A percentile compares a stretch with the other conserved stretches of the same genome.
These are phyloP conservation scores for Ceratocystis harringtonii DNA, from an alignment of 2,329 filamentous ascomycete species.

Conservation along the genomic window DNA sequence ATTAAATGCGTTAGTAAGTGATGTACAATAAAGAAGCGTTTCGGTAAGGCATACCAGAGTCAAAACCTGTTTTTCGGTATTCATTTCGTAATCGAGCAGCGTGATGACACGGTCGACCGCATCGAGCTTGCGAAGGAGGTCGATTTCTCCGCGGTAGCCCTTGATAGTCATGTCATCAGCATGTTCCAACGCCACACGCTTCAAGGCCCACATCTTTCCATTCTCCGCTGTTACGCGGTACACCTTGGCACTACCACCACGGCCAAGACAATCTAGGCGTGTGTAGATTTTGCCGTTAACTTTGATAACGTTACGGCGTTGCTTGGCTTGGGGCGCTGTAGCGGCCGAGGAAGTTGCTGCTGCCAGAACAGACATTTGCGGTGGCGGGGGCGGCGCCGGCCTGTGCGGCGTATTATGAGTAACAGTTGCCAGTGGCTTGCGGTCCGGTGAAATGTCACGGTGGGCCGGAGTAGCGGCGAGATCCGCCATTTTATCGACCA, in stretches of 20 bases:
- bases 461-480: constrained; percentile 3
- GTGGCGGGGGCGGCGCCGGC: constrained; percentile 65
- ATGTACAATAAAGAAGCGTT: not conserved
- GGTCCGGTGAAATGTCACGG: constrained; percentile 35
- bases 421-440: constrained; percentile 39
- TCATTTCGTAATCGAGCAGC: constrained; percentile 84
- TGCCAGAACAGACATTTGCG: constrained; percentile 94
- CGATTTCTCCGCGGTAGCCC: constrained; percentile 91
- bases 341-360: constrained; percentile 55
- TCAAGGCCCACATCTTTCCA: constrained; percentile 85
- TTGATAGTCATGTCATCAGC: constrained; percentile 70
- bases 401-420: constrained; percentile 59
- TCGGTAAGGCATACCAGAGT: constrained; percentile 49
- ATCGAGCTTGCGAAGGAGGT: constrained; percentile 65
- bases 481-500: constrained; percentile 9
- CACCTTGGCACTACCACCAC: constrained; percentile 85
- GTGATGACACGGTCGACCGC: constrained; percentile 82
- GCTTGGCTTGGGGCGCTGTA: constrained; percentile 39
- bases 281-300: constrained; percentile 89
- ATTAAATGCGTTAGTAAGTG: not conserved
- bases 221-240: constrained; percentile 97
- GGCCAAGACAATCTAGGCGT: constrained; percentile 75
- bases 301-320: constrained; percentile 67
- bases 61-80: constrained; percentile 76
- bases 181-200: constrained; percentile 79